Evolutionary conservation across 1,139 yeast species (phyloP).

Genomic region (Scheffersomyces titani): DNA sequence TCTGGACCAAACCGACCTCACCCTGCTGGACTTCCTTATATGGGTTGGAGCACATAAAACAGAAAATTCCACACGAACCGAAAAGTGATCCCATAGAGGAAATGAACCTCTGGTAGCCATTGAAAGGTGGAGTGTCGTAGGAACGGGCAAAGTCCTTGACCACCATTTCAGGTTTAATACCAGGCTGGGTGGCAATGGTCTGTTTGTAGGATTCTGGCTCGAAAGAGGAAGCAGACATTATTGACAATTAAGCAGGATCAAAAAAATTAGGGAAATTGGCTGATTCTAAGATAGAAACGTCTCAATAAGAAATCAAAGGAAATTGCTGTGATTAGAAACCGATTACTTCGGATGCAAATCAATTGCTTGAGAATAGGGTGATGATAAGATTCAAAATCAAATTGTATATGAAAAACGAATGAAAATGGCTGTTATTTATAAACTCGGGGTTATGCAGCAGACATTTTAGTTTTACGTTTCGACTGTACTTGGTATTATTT

Average conservation of each 20-base stretch:
- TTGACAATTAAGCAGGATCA: neutral
- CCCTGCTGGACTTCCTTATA: constrained; percentile 67
- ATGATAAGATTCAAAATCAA: neutral
- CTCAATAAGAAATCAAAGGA: neutral
- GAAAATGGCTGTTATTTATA: neutral
- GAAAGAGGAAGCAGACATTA: constrained; percentile 1
- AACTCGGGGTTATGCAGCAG: neutral
- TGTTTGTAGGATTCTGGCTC: constrained; percentile 3
- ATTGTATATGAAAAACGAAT: no score
- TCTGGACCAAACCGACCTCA: constrained; percentile 67
- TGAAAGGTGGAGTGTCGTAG: constrained; percentile 38
- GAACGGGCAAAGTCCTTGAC: constrained; percentile 32
- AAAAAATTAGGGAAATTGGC: neutral
- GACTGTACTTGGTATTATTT: neutral
- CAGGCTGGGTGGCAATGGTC: constrained; percentile 8
- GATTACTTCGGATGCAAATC: neutral
- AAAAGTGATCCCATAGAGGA: constrained; percentile 45
- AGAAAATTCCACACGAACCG: constrained; percentile 63
- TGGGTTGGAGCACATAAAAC: constrained; percentile 63
- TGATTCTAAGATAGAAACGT: no score
- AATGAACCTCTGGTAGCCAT: constrained; percentile 43
- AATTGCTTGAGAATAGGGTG: neutral
- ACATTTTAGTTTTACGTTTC: neutral
- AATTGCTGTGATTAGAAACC: neutral
- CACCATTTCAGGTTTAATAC: constrained; percentile 17